Conservation (phyloP, 192 early-diverging fungal genomes). For the Spizellomyces sp. region DNA sequence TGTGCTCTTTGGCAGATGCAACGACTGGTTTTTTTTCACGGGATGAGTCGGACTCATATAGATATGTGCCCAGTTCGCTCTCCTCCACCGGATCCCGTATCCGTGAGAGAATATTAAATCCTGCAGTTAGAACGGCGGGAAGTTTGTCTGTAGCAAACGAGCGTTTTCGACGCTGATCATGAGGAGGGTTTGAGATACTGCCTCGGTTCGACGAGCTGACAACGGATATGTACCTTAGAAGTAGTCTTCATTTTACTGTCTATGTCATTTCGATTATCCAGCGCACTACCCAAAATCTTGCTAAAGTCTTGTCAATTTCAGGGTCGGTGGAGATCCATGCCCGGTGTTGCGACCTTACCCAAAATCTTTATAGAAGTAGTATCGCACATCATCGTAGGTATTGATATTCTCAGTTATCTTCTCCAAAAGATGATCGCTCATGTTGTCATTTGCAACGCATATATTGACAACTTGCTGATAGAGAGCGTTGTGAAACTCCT, state of each 20-base stretch:
- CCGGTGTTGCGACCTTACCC: conserved; percentile 5
- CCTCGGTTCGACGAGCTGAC: no score
- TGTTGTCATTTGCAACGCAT: conserved; percentile 51
- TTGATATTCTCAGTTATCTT: conserved; percentile 74
- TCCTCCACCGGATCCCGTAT: conserved; percentile 21
- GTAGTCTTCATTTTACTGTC: no score
- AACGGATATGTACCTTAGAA: no score
- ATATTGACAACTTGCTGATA: conserved; percentile 58
- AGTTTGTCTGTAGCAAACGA: conserved; percentile 18
- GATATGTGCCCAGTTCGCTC: background rate
- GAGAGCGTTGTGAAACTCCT: conserved; percentile 73
- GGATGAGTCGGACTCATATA: background rate
- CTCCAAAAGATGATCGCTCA: conserved; percentile 48
- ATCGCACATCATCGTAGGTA: conserved; percentile 82
- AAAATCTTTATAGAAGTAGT: conserved; percentile 77
- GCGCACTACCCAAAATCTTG: no score
- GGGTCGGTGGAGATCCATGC: no score
- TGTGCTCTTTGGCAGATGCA: conserved; percentile 50
- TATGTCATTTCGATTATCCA: no score
- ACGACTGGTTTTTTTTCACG: conserved; percentile 3
- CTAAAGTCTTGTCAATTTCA: no score
- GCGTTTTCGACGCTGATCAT: conserved; percentile 8
- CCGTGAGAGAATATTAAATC: conserved; percentile 10
- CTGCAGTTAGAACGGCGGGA: conserved; percentile 7
- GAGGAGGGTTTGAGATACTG: no score